These are phyloP conservation scores for Piper betle DNA, from an alignment of 164 flowering plant species.

Conservation along the genomic window DNA sequence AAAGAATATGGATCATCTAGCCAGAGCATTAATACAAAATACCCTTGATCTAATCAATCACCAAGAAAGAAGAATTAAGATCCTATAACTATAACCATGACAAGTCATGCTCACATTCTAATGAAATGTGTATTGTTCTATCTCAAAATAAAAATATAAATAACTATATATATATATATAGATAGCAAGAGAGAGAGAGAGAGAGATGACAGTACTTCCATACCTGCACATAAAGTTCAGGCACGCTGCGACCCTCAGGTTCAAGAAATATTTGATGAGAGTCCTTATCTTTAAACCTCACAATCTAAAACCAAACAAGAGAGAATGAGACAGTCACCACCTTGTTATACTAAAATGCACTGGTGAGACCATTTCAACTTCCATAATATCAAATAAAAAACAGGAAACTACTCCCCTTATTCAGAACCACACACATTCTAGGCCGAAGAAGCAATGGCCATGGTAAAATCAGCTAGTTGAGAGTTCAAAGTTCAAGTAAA, in stretches of 20 bases:
- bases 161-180: not conserved
- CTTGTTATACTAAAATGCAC: not conserved
- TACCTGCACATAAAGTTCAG: constrained; percentile 97
- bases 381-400: not conserved
- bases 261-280: constrained; percentile 97
- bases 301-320: constrained; percentile 40
- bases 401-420: too few relatives aligned
- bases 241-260: constrained; percentile 89
- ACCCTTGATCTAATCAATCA: too few relatives aligned
- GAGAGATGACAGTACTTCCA: not conserved
- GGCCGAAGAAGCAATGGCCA: too few relatives aligned
- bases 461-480: too few relatives aligned
- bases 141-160: not conserved
- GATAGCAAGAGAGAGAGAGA: too few relatives aligned
- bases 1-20: not conserved
- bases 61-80: too few relatives aligned
- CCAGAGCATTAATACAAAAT: too few relatives aligned
- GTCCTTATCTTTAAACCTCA: constrained; percentile 88
- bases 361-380: not conserved
- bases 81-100: too few relatives aligned
- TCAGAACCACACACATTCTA: too few relatives aligned
- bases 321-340: not conserved
- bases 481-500: too few relatives aligned
- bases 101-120: too few relatives aligned
- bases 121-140: too few relatives aligned